Base-by-base conservation (phyloP, 2,329 filamentous ascomycete species). In the Coleophoma cylindrospora region DNA sequence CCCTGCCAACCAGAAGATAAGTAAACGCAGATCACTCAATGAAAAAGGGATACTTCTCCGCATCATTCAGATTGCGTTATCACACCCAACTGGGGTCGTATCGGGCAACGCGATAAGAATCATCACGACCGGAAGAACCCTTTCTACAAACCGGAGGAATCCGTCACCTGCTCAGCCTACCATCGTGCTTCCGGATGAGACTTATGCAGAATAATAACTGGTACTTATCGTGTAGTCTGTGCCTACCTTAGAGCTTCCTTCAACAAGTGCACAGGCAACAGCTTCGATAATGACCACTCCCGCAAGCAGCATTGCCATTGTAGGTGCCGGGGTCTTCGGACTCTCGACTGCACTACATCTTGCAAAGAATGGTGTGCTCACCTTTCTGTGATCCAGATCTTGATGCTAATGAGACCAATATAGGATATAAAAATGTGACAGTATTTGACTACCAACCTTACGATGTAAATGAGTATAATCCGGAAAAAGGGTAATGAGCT, bases 371-470 rank as follows among this genome's bases (percentile, higher is more conserved):
- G 74, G 74, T 4, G 14, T 40, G 37, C 19, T 40, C 19, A 19
- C 13, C 10, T 40, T 9, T n/a, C 37, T n/a, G 14, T 7, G 17
- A 38, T n/a, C 11, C 36, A 8, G 9, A 40, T 4, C 13, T 19
- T 19, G 13, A n/a, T 40, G 19, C 37, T 40, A 40, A 40, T 10
- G 19, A 14, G 19, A 19, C 15, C 2, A 15, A 40, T 15, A 1
- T 40, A 40, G 74, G 74, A 4, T 78, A 75, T 57, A 62, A 11
- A 8, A 64, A 72, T 50, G 65, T 77, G 15, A 76, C 68, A 7
- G 66, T 78, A 13, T 66, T 77, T 43, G 74, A 78, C 55, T 70
- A 68, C 53, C 72, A 76, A 54, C 64, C 70, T 32, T 67, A 74
- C 36, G 65, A 72, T 13, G 48, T 68, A 34, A 62, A 63, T 0